Percentiles rank a stretch among this genome's conserved stretches.
Conservation (phyloP, 2,329 filamentous ascomycete genomes). For the Biscogniauxia mediterranea region DNA sequence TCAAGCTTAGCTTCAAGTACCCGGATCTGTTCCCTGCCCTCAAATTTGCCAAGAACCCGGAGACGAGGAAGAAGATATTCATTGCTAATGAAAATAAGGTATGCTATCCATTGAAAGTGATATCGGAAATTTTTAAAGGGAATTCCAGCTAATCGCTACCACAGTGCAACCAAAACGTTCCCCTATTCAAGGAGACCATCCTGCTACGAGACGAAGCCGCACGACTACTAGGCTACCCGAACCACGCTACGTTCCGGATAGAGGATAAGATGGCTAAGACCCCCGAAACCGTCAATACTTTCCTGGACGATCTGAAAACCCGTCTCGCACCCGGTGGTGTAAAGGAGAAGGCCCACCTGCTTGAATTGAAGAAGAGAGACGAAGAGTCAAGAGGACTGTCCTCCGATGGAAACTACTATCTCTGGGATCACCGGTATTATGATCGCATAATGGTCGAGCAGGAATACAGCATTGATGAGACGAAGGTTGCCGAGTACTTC, state of each 20-base stretch:
- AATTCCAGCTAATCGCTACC: conserved; percentile 14
- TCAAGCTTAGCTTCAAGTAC: conserved; percentile 80
- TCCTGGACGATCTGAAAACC: conserved; percentile 67
- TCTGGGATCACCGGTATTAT: conserved; percentile 82
- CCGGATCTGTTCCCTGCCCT: conserved; percentile 75
- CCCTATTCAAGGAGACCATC: conserved; percentile 73
- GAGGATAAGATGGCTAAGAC: conserved; percentile 87
- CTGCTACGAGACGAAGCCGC: conserved; percentile 76
- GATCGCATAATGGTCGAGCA: conserved; percentile 77
- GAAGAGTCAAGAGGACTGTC: conserved; percentile 56
- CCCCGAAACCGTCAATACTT: conserved; percentile 67
- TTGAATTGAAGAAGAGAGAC: conserved; percentile 71
- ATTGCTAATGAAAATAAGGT: conserved; percentile 79
- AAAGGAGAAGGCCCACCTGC: conserved; percentile 69
- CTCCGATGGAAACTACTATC: conserved; percentile 70
- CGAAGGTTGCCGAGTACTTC: conserved; percentile 81
- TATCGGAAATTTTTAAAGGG: background rate
- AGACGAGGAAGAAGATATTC: conserved; percentile 67
- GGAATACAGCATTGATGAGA: conserved; percentile 77
- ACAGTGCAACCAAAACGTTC: conserved; percentile 66
- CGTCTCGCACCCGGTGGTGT: conserved; percentile 67
- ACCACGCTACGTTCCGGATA: conserved; percentile 73
- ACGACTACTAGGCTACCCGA: conserved; percentile 70
- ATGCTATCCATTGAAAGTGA: conserved; percentile 6
- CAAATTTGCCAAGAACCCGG: conserved; percentile 72